phyloP scores from a whole-genome alignment of 495 filamentous ascomycete species.

The Aspergillus ellipticus region DNA sequence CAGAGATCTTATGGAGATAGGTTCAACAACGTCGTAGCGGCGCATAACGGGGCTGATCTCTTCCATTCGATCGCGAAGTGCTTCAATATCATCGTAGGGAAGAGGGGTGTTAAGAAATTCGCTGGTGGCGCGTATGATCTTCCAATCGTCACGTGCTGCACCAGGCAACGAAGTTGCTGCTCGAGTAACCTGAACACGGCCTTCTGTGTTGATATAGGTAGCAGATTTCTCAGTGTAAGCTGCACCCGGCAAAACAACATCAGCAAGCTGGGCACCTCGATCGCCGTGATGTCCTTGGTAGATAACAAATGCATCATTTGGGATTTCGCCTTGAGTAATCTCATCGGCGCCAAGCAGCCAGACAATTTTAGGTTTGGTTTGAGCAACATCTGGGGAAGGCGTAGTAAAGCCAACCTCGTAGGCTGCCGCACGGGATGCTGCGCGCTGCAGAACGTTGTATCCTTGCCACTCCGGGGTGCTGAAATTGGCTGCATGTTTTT shows the following conservation, averaged over 20 bases:
- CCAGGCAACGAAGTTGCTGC: constrained; percentile 81
- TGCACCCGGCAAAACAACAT: constrained; percentile 88
- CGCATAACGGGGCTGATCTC: constrained; percentile 88
- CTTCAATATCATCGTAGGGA: constrained; percentile 87
- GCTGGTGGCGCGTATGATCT: constrained; percentile 87
- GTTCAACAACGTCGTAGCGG: constrained; percentile 86
- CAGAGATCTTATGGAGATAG: constrained; percentile 61
- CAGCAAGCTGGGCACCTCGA: constrained; percentile 83
- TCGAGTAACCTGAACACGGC: constrained; percentile 87
- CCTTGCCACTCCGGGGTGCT: constrained; percentile 90
- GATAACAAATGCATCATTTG: constrained; percentile 90
- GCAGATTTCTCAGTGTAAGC: constrained; percentile 97
- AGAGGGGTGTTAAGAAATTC: constrained; percentile 87
- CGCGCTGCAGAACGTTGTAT: constrained; percentile 92
- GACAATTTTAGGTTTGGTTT: constrained; percentile 85
- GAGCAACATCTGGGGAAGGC: constrained; percentile 70
- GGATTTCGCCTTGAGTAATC: constrained; percentile 71
- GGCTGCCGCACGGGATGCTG: constrained; percentile 84
- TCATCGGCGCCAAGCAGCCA: constrained; percentile 98
- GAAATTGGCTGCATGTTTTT: constrained; percentile 88
- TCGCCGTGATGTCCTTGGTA: constrained; percentile 99
- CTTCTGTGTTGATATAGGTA: constrained; percentile 97
- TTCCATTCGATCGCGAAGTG: constrained; percentile 85
- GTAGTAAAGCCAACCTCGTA: constrained; percentile 93
- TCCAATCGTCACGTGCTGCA: constrained; percentile 94